A percentile compares a stretch with the other conserved stretches of the same genome.
These are phyloP conservation scores for Taphrina flavorubra DNA, from an alignment of 1,139 yeast species.

Conservation along the genomic window DNA sequence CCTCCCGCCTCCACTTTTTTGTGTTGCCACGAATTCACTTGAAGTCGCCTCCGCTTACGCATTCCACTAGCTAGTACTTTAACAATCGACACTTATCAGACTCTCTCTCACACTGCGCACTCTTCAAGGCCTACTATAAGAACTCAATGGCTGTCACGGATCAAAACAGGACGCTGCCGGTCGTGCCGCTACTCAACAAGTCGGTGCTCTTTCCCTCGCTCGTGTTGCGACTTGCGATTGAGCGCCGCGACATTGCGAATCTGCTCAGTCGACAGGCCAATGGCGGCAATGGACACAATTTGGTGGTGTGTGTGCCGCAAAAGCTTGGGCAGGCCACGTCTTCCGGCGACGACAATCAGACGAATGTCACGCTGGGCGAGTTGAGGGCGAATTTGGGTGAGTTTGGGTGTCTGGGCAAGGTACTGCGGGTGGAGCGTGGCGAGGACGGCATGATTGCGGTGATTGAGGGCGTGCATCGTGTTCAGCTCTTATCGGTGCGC, in stretches of 20 bases:
- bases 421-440: conserved; percentile 46
- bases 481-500: conserved; percentile 42
- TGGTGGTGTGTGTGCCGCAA: conserved; percentile 28
- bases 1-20: background rate
- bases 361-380: conserved; percentile 11
- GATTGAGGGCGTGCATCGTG: conserved; percentile 49
- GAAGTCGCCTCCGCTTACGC: background rate
- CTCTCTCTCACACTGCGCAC: no score
- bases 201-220: conserved; percentile 34
- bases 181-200: conserved; percentile 29
- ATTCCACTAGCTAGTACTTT: no score
- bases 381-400: conserved; percentile 30
- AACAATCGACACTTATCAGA: no score
- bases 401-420: conserved; percentile 48
- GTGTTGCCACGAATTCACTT: background rate
- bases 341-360: background rate
- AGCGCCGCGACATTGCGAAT: conserved; percentile 17
- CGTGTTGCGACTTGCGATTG: conserved; percentile 29
- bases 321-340: conserved; percentile 1
- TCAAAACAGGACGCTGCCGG: background rate
- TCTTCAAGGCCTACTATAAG: no score
- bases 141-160: conserved; percentile 18
- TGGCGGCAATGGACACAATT: background rate
- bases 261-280: conserved; percentile 10
- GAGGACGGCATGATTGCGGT: conserved; percentile 45